phyloP scores from a whole-genome alignment of 225 moss, liverwort and hornwort species.

The Sphagnum contortum region DNA sequence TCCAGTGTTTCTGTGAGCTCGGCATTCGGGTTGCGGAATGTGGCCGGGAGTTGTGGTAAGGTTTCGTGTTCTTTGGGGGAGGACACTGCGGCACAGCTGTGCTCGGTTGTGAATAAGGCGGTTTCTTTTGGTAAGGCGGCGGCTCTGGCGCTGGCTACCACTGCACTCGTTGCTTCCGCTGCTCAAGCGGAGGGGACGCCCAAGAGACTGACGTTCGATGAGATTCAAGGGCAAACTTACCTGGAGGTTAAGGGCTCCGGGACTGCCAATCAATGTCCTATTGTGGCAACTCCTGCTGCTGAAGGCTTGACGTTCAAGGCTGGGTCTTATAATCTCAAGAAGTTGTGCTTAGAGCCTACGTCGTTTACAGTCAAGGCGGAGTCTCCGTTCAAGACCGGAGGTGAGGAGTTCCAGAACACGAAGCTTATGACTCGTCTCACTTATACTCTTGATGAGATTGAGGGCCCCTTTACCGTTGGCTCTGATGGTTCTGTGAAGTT shows the following conservation, averaged over 20 bases:
- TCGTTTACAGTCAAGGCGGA: slow-evolving; percentile 82
- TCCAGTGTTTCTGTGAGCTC: slow-evolving; percentile 41
- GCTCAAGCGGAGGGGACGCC: slow-evolving; percentile 58
- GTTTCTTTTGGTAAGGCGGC: slow-evolving; percentile 65
- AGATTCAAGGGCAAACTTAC: slow-evolving; percentile 44
- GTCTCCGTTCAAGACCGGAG: slow-evolving; percentile 48
- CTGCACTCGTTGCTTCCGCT: slow-evolving; percentile 53
- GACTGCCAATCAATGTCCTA: slow-evolving; percentile 80
- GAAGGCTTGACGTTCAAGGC: slow-evolving; percentile 31
- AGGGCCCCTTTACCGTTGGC: slow-evolving; percentile 25
- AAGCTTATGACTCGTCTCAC: slow-evolving; percentile 55
- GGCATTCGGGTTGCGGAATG: slow-evolving; percentile 3
- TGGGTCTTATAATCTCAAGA: slow-evolving; percentile 54
- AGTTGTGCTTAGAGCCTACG: slow-evolving; percentile 79
- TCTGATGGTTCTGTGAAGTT: slow-evolving; percentile 31
- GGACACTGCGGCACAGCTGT: slow-evolving; percentile 22
- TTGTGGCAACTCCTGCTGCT: slow-evolving; percentile 25
- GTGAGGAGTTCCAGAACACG: slow-evolving; percentile 35
- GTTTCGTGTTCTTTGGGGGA: slow-evolving; percentile 61
- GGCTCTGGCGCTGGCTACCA: slow-evolving; percentile 60
- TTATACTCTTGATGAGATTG: slow-evolving; percentile 38
- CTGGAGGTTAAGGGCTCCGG: slow-evolving; percentile 74
- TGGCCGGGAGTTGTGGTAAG: slow-evolving; percentile 4
- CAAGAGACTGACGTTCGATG: slow-evolving; percentile 43
- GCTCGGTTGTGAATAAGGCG: slow-evolving; percentile 37